Evolutionary conservation across 805 yeast genomes (phyloP).

Genomic region (Yarrowia bubula): DNA sequence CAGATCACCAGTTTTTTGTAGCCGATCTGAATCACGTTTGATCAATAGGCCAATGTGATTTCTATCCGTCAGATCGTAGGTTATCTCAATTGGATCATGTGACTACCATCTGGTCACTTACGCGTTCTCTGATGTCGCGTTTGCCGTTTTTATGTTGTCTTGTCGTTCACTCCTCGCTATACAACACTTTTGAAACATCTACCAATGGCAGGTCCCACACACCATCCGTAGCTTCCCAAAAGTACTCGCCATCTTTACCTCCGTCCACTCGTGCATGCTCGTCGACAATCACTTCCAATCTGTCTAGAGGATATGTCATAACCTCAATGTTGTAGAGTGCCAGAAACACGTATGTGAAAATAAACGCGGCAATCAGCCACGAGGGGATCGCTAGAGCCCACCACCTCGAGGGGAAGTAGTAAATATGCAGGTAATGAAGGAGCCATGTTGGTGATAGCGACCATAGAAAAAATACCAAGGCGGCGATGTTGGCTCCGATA

Average conservation of each 20-base stretch:
- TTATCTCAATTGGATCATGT: too few relatives aligned
- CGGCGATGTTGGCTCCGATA: slow-evolving; percentile 58
- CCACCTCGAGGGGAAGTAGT: slow-evolving; percentile 83
- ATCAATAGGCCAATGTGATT: too few relatives aligned
- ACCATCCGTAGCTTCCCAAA: slow-evolving; percentile 68
- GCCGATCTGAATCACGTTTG: not conserved
- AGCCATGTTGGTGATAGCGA: slow-evolving; percentile 63
- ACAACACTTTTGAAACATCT: slow-evolving; percentile 37
- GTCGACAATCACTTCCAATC: slow-evolving; percentile 66
- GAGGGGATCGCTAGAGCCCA: slow-evolving; percentile 86
- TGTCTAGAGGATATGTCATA: slow-evolving; percentile 58
- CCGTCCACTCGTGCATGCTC: slow-evolving; percentile 49
- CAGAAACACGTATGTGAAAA: slow-evolving; percentile 67
- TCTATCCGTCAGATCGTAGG: too few relatives aligned
- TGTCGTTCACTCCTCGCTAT: slow-evolving; percentile 25
- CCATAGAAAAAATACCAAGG: slow-evolving; percentile 67
- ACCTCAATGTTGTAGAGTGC: slow-evolving; percentile 75
- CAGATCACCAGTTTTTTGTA: too few relatives aligned
- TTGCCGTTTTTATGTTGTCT: not conserved
- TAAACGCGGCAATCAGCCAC: slow-evolving; percentile 65
- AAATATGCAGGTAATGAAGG: slow-evolving; percentile 53
- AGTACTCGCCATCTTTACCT: slow-evolving; percentile 42
- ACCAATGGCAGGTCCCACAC: slow-evolving; percentile 80
- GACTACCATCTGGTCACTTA: too few relatives aligned
- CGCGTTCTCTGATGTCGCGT: too few relatives aligned